These are phyloP conservation scores for Adansonia digitata DNA, from an alignment of 345 rosid genomes.

Conservation along the genomic window DNA sequence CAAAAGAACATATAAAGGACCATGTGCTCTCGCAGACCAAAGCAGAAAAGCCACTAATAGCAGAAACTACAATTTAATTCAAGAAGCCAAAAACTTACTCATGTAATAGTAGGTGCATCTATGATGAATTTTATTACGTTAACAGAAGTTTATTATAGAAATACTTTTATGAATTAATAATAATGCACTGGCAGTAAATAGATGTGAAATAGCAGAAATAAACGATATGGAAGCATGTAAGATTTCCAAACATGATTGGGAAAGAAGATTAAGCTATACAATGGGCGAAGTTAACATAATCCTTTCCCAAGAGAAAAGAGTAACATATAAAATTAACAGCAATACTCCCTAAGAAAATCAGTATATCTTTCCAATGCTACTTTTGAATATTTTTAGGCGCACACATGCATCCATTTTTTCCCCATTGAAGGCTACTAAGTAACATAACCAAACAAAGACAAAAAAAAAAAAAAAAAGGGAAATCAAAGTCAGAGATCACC, in stretches of 20 bases:
- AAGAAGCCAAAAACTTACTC: too few species aligned
- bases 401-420: not conserved
- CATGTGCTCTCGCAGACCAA: not conserved
- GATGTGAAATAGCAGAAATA: not conserved
- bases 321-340: not conserved
- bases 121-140: not conserved
- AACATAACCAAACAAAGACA: too few species aligned
- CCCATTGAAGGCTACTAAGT: not conserved
- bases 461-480: conserved; percentile 6
- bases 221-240: not conserved
- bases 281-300: not conserved
- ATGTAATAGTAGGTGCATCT: too few species aligned
- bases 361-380: not conserved
- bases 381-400: not conserved
- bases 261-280: not conserved
- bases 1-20: not conserved
- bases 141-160: not conserved
- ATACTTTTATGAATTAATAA: not conserved
- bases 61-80: not conserved
- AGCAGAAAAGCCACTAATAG: not conserved
- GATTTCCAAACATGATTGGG: not conserved
- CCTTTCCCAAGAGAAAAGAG: not conserved
- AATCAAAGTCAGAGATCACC: conserved; percentile 43
- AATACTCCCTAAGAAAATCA: not conserved
- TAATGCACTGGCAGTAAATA: not conserved